phyloP scores from a whole-genome alignment of 108 stramenopile species.

The Skeletonema potamos region DNA sequence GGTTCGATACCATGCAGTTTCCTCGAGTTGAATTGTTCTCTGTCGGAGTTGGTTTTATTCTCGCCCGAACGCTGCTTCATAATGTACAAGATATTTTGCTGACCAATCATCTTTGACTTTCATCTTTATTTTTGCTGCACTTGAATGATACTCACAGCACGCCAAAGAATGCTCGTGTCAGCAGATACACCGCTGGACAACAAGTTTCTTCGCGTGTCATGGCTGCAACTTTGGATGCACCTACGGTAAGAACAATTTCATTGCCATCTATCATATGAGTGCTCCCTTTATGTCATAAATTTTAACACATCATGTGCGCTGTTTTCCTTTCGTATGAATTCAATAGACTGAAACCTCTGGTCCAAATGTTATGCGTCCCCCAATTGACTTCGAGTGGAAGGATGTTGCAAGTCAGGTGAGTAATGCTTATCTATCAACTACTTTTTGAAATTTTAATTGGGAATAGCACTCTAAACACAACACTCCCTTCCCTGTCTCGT shows the following conservation, averaged over 20 bases:
- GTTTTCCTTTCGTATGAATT: constrained; percentile 4
- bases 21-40: neutral
- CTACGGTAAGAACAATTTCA: constrained; percentile 33
- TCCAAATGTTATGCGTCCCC: constrained; percentile 70
- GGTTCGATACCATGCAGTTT: neutral
- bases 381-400: constrained; percentile 77
- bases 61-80: neutral
- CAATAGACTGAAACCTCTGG: constrained; percentile 15
- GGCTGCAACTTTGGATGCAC: constrained; percentile 39
- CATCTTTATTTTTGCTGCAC: neutral
- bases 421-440: neutral
- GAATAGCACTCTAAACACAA: neutral
- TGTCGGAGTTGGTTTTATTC: neutral
- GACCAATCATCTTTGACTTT: neutral
- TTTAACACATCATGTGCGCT: neutral
- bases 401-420: constrained; percentile 62
- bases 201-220: constrained; percentile 26
- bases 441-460: neutral
- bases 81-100: neutral
- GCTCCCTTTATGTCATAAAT: neutral
- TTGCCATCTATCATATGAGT: neutral
- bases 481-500: neutral
- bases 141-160: constrained; percentile 25
- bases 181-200: neutral
- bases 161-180: constrained; percentile 29